Percentiles rank a stretch among this genome's conserved stretches.
These are phyloP conservation scores for Rhizopogon roseolus DNA, from an alignment of 768 basidiomycete genomes.

Conservation along the genomic window DNA sequence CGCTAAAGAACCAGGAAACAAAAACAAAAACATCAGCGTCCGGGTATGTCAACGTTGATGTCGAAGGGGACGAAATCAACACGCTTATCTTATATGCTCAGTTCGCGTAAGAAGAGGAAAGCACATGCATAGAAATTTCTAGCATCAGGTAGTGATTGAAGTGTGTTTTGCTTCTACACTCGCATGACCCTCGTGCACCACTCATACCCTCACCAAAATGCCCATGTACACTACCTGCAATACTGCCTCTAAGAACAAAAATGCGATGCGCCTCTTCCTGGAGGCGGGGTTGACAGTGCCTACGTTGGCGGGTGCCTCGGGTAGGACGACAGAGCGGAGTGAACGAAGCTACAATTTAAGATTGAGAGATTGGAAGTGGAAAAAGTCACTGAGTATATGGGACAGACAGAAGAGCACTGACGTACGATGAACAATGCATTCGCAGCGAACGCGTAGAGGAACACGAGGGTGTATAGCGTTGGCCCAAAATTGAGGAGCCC, in stretches of 20 bases:
- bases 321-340: conserved; percentile 85
- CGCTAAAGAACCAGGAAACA: too few species aligned
- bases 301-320: conserved; percentile 57
- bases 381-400: not conserved
- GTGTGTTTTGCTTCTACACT: too few species aligned
- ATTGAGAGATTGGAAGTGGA: not conserved
- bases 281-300: conserved; percentile 73
- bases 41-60: too few species aligned
- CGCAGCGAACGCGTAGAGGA: conserved; percentile 81
- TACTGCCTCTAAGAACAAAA: conserved; percentile 83
- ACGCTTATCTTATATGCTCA: too few species aligned
- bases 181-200: too few species aligned
- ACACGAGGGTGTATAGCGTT: conserved; percentile 64
- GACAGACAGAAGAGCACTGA: conserved; percentile 8
- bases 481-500: conserved; percentile 60
- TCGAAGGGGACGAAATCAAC: too few species aligned
- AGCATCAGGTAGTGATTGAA: too few species aligned
- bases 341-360: conserved; percentile 68
- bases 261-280: conserved; percentile 79
- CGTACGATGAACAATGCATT: conserved; percentile 92
- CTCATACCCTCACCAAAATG: conserved; percentile 64
- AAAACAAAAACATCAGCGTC: too few species aligned
- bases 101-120: too few species aligned
- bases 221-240: conserved; percentile 85
- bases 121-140: too few species aligned